Evolutionary conservation across 257 asterid species (phyloP).

Genomic region (Vinca minor): DNA sequence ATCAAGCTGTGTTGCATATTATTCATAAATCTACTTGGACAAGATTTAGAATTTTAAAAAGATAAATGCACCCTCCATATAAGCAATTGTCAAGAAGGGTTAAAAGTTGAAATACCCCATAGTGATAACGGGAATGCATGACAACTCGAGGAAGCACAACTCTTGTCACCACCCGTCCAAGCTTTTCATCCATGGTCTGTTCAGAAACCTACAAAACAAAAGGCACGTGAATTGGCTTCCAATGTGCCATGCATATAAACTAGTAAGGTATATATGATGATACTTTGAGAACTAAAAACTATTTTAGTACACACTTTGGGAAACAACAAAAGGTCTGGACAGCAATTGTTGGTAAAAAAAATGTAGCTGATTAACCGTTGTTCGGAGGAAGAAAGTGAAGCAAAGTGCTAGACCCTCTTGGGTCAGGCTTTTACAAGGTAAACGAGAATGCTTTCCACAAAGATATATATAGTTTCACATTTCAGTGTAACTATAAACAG

Average conservation of each 20-base stretch:
- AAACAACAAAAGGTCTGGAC: too few relatives aligned
- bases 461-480: neutral
- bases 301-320: neutral
- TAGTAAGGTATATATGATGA: neutral
- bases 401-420: too few relatives aligned
- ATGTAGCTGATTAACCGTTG: too few relatives aligned
- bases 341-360: neutral
- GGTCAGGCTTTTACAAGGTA: neutral
- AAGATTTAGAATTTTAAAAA: neutral
- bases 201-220: constrained; percentile 54
- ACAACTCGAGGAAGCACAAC: constrained; percentile 92
- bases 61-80: neutral
- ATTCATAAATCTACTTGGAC: too few relatives aligned
- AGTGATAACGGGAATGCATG: constrained; percentile 89
- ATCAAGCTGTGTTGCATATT: too few relatives aligned
- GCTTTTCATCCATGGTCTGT: constrained; percentile 72
- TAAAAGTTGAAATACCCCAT: constrained; percentile 47
- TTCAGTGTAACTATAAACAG: neutral
- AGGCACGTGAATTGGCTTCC: neutral
- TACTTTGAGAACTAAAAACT: neutral
- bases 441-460: neutral
- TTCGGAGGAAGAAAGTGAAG: too few relatives aligned
- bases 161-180: constrained; percentile 70
- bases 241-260: neutral
- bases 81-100: constrained; percentile 1